phyloP scores from a whole-genome alignment of 495 filamentous ascomycete species.

The Xylaria intraflava region DNA sequence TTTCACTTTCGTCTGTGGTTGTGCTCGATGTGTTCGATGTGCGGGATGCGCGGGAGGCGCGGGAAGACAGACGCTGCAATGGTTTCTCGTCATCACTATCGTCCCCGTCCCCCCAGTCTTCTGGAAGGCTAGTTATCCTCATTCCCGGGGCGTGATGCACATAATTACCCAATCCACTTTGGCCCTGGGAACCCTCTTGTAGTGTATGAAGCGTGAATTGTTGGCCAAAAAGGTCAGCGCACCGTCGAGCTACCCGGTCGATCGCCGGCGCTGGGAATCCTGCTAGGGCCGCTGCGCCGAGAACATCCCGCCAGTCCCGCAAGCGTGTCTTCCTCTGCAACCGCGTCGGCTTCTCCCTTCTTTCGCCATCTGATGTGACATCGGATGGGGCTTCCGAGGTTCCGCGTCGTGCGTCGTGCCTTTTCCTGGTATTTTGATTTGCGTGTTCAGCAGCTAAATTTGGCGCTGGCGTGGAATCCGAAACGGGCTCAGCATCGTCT shows the following conservation, averaged over 20 bases:
- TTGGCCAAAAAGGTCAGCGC: conserved; percentile 62
- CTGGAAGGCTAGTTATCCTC: conserved; percentile 24
- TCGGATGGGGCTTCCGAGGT: neutral
- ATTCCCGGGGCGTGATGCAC: conserved; percentile 32
- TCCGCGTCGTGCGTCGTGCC: neutral
- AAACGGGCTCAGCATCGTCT: neutral
- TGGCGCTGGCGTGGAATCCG: neutral
- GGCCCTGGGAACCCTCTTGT: conserved; percentile 32
- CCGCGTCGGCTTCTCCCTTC: neutral
- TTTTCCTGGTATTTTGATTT: neutral
- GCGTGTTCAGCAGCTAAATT: neutral
- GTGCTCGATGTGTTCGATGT: neutral
- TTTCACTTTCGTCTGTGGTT: neutral
- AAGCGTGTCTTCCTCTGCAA: conserved; percentile 19
- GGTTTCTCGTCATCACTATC: conserved; percentile 27
- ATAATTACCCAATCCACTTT: conserved; percentile 5
- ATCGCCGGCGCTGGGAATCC: conserved; percentile 59
- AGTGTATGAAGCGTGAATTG: conserved; percentile 55
- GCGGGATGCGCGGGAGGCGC: too few species aligned
- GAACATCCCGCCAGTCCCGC: conserved; percentile 75
- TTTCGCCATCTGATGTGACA: neutral
- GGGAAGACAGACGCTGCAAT: neutral
- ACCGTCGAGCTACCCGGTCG: conserved; percentile 59
- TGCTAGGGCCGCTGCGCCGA: conserved; percentile 64
- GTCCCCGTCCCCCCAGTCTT: conserved; percentile 23